Evolutionary conservation across 306 rosid species (phyloP).

Genomic region (Rubus parviflorus): DNA sequence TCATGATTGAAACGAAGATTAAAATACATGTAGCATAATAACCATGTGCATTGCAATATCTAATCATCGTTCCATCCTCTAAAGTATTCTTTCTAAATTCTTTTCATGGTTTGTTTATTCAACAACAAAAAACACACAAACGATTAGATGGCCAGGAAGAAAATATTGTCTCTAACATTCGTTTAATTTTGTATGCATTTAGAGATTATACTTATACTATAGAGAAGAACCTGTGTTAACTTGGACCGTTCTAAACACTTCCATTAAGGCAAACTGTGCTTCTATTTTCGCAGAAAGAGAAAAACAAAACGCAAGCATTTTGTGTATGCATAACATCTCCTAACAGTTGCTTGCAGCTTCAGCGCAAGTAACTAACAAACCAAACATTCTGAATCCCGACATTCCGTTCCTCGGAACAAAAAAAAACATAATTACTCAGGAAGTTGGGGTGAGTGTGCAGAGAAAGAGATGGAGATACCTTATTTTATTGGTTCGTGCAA

Average conservation of each 20-base stretch:
- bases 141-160: too few species aligned
- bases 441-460: neutral
- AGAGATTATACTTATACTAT: too few species aligned
- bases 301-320: neutral
- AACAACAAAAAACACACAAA: too few species aligned
- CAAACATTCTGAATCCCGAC: neutral
- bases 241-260: too few species aligned
- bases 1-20: neutral
- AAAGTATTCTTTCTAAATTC: too few species aligned
- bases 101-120: too few species aligned
- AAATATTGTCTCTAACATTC: neutral
- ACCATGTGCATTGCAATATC: neutral
- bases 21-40: neutral
- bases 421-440: neutral
- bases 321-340: neutral
- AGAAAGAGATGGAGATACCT: neutral
- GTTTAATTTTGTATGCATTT: neutral
- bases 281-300: neutral
- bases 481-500: conserved; percentile 10
- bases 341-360: neutral
- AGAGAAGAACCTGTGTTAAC: too few species aligned
- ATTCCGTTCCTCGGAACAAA: neutral
- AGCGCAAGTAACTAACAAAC: neutral
- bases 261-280: neutral
- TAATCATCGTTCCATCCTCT: too few species aligned